Conservation (phyloP, 2,329 filamentous ascomycete species). For the Harringtonia aguacate region DNA sequence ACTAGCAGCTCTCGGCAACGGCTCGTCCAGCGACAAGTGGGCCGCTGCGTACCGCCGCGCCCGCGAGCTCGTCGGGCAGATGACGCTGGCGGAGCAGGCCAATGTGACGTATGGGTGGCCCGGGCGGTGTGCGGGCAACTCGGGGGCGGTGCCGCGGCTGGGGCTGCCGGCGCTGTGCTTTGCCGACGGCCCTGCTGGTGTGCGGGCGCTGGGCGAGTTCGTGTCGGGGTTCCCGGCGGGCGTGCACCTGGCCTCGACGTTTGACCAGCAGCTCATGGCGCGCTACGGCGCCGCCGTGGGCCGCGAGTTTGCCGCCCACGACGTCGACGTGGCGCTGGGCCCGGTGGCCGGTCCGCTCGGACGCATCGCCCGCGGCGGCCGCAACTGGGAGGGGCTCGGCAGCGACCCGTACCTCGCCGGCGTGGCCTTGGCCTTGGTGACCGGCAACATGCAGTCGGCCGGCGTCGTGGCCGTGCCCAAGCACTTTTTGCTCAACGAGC, state of each 20-base stretch:
- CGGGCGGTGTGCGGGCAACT: slow-evolving; percentile 21
- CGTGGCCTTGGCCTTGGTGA: slow-evolving; percentile 17
- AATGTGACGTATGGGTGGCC: slow-evolving; percentile 26
- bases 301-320: slow-evolving; percentile 55
- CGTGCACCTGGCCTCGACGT: slow-evolving; percentile 59
- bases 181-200: slow-evolving; percentile 27
- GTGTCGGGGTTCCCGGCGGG: slow-evolving; percentile 50
- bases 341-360: slow-evolving; percentile 47
- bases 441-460: slow-evolving; percentile 17
- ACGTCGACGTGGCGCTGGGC: slow-evolving; percentile 60
- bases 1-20: slow-evolving; percentile 16
- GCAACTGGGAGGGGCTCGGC: slow-evolving; percentile 44
- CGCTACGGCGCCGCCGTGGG: slow-evolving; percentile 58
- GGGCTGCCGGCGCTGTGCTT: slow-evolving; percentile 31
- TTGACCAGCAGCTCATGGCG: slow-evolving; percentile 56
- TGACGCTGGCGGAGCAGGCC: slow-evolving; percentile 29
- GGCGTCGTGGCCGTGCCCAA: slow-evolving; percentile 72
- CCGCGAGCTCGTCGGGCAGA: slow-evolving; percentile 21
- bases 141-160: slow-evolving; percentile 24
- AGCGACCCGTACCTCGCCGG: slow-evolving; percentile 22
- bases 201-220: slow-evolving; percentile 20
- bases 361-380: slow-evolving; percentile 49
- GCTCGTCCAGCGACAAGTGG: slow-evolving; percentile 20
- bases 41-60: slow-evolving; percentile 23
- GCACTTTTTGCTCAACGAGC: slow-evolving; percentile 50